Percentiles rank a stretch among this genome's conserved stretches.
phyloP scores from a whole-genome alignment of 2,329 filamentous ascomycete species.

The Bipolaris zeicola region DNA sequence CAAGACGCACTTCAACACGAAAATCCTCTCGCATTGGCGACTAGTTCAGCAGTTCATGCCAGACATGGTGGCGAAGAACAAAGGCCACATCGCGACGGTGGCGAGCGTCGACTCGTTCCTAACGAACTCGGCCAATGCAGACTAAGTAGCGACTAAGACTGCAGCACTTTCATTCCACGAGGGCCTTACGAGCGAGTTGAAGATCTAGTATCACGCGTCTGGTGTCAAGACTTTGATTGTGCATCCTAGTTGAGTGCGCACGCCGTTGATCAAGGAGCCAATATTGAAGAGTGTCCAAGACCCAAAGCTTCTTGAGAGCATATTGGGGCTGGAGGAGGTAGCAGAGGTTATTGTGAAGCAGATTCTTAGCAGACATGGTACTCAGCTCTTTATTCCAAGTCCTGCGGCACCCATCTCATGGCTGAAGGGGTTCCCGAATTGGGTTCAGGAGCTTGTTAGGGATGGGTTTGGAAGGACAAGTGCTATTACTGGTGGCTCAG shows the following conservation, averaged over 20 bases:
- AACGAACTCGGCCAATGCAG: constrained; percentile 18
- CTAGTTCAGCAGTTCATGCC: constrained; percentile 29
- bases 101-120: constrained; percentile 25
- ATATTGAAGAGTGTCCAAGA: constrained; percentile 37
- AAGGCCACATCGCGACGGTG: constrained; percentile 29
- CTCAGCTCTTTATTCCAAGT: constrained; percentile 39
- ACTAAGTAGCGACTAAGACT: constrained; percentile 27
- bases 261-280: constrained; percentile 35
- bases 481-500: constrained; percentile 6
- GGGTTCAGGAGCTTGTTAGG: constrained; percentile 6
- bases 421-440: constrained; percentile 5
- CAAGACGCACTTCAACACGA: constrained; percentile 23
- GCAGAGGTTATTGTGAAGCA: constrained; percentile 47
- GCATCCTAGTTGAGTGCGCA: constrained; percentile 45
- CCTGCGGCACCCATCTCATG: constrained; percentile 1
- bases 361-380: constrained; percentile 41
- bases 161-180: constrained; percentile 26
- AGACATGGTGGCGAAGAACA: constrained; percentile 23
- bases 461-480: constrained; percentile 8
- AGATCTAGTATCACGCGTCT: constrained; percentile 39
- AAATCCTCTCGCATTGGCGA: constrained; percentile 23
- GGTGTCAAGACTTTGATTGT: constrained; percentile 26
- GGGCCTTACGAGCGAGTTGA: constrained; percentile 40
- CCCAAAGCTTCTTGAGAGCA: constrained; percentile 23
- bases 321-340: constrained; percentile 41